These are phyloP conservation scores for Penicillium lagena DNA, from an alignment of 495 filamentous ascomycete genomes.

Conservation along the genomic window DNA sequence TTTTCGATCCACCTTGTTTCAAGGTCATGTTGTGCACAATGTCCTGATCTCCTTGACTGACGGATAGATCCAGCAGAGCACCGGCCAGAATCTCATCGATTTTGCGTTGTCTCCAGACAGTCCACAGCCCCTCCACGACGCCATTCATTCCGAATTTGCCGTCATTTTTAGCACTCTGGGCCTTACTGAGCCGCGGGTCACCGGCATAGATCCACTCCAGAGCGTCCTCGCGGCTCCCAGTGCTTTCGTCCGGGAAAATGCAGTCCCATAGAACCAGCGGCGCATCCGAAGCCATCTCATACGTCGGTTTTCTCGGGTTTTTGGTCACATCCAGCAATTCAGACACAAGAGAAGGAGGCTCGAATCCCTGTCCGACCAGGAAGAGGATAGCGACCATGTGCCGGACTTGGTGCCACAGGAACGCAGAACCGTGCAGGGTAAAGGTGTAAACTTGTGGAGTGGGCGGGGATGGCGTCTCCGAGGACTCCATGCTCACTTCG, in stretches of 20 bases:
- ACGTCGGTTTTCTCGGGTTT: constrained; percentile 68
- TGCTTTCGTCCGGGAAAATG: constrained; percentile 63
- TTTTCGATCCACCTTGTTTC: constrained; percentile 16
- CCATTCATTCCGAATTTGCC: constrained; percentile 59
- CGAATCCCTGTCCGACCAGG: constrained; percentile 83
- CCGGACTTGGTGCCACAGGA: constrained; percentile 96
- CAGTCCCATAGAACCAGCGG: constrained; percentile 95
- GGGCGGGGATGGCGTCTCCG: constrained; percentile 9
- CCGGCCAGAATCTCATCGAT: constrained; percentile 80
- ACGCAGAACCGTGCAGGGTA: constrained; percentile 81
- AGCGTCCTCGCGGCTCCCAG: constrained; percentile 48
- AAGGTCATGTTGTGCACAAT: constrained; percentile 11
- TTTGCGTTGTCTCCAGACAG: constrained; percentile 72
- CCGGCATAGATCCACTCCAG: constrained; percentile 75
- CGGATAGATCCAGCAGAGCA: constrained; percentile 56
- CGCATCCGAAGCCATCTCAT: constrained; percentile 82
- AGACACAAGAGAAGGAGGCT: constrained; percentile 62
- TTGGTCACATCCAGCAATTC: constrained; percentile 65
- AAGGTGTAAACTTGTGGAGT: constrained; percentile 75
- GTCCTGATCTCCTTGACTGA: constrained; percentile 41
- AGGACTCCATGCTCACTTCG: constrained; percentile 10
- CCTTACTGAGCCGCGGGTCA: constrained; percentile 36
- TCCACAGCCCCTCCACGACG: constrained; percentile 71
- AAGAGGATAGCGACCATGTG: constrained; percentile 87
- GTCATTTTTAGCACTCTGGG: constrained; percentile 27